Conservation (phyloP, 2,329 filamentous ascomycete species). For the Pseudocercospora musae region DNA sequence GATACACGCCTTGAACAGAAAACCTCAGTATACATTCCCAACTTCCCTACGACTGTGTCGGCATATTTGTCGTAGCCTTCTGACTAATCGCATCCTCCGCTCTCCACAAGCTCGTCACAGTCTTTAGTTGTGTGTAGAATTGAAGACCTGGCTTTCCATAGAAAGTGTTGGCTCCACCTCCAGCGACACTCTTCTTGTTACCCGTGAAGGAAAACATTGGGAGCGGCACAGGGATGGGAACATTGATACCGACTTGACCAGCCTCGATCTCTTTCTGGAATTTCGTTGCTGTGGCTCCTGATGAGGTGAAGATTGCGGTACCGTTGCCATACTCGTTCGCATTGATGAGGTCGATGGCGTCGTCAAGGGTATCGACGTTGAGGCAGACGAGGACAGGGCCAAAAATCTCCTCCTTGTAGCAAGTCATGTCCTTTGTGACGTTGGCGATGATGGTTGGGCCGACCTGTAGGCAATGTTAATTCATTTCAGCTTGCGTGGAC, state of each 20-base stretch:
- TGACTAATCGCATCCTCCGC: conserved; percentile 78
- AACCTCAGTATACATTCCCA: background rate
- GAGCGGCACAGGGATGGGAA: conserved; percentile 64
- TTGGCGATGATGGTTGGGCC: conserved; percentile 79
- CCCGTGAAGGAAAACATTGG: conserved; percentile 49
- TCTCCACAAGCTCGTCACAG: conserved; percentile 89
- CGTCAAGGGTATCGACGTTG: conserved; percentile 72
- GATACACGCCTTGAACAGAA: background rate
- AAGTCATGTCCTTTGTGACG: conserved; percentile 76
- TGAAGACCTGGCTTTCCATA: conserved; percentile 89
- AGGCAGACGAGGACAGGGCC: conserved; percentile 80
- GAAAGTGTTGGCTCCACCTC: conserved; percentile 88
- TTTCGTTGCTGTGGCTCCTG: conserved; percentile 69
- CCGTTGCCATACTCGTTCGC: conserved; percentile 84
- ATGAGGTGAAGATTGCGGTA: conserved; percentile 78
- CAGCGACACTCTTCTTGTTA: conserved; percentile 83
- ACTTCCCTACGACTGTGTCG: conserved; percentile 53
- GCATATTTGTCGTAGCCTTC: conserved; percentile 88
- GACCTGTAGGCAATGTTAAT: conserved; percentile 48
- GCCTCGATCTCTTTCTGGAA: conserved; percentile 82
- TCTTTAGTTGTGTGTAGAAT: conserved; percentile 98
- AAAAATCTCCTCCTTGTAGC: conserved; percentile 83
- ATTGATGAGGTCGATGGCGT: conserved; percentile 79
- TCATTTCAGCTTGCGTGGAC: background rate
- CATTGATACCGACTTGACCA: conserved; percentile 82